These are phyloP conservation scores for Cyberlindnera euphorbiae DNA, from an alignment of 805 yeast genomes.

Conservation along the genomic window DNA sequence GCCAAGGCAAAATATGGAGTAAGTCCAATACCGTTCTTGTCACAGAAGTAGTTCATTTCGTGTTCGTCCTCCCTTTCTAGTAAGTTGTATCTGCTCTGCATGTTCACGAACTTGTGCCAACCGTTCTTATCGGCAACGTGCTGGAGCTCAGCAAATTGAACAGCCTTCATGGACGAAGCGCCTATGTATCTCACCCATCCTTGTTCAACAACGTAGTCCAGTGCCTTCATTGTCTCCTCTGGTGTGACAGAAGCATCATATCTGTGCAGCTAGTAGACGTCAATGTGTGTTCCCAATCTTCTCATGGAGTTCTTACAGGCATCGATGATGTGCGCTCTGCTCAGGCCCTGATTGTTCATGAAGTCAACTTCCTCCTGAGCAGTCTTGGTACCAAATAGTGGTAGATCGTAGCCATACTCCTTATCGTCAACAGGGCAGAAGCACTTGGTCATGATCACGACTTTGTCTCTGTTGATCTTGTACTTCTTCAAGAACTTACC, in stretches of 20 bases:
- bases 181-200: slow-evolving; percentile 55
- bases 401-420: slow-evolving; percentile 11
- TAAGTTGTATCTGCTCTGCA: slow-evolving; percentile 55
- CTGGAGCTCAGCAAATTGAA: slow-evolving; percentile 51
- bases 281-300: slow-evolving; percentile 42
- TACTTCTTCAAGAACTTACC: slow-evolving; percentile 49
- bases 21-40: slow-evolving; percentile 47
- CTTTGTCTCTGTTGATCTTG: slow-evolving; percentile 46
- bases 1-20: slow-evolving; percentile 63
- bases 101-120: slow-evolving; percentile 54
- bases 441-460: slow-evolving; percentile 49
- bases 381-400: not conserved
- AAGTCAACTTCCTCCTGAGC: slow-evolving; percentile 1
- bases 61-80: slow-evolving; percentile 57
- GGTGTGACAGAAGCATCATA: slow-evolving; percentile 39
- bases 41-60: slow-evolving; percentile 54
- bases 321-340: slow-evolving; percentile 43
- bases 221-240: slow-evolving; percentile 50
- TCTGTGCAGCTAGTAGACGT: slow-evolving; percentile 50
- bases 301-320: slow-evolving; percentile 36
- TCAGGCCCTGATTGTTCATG: slow-evolving; percentile 34
- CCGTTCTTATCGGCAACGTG: slow-evolving; percentile 48
- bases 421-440: slow-evolving; percentile 10
- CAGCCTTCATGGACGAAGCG: slow-evolving; percentile 55
- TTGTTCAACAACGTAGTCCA: slow-evolving; percentile 42